Evolutionary conservation across 805 yeast genomes (phyloP), one percentile per base, ranked within the genome.

Genomic region (Candida loeiensis): DNA sequence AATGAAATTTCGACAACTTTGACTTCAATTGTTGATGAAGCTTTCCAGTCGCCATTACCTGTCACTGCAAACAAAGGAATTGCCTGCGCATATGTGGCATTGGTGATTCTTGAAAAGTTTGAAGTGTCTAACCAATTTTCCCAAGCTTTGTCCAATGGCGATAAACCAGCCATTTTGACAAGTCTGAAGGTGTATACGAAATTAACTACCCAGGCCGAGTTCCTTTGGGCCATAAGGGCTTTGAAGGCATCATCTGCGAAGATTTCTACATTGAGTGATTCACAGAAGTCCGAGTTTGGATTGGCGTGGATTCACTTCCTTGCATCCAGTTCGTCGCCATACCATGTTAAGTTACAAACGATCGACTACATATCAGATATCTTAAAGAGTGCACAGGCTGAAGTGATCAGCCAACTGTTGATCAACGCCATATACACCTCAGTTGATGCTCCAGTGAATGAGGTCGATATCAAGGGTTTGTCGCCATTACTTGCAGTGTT

Each of bases 21-120:
- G 21, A 31, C 45, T n/a, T 50, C 53, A 33, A 51, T 64, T 2
- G 53, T 63, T 25, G 55, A 54, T 11, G 83, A 77, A 30, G 71
- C 78, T 31, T 54, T 64, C 27, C 50, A 64, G 12, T 64, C 79
- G 25, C 86, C 89, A 15, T 61, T 76, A 28, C 71, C 79, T 13
- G 66, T 78, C 19, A 66, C 77, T 11, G 61, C 77, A 31, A 73
- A 68, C 56, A 73, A 77, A 55, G 64, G 75, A 7, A 71, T 81
- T 13, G 59, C 73, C 2, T 73, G 77, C 36, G 79, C 81, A 3
- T 80, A 76, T 53, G 80, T 80, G 2, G 59, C 74, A 2, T 49
- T 69, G 47, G 67, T 44, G 45, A 50, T 44, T 27, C 34, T 37
- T 55, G 18, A 47, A 50, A 31, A 39, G 43, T 42, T 36, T 48